Conservation (phyloP, 2,329 filamentous ascomycete species). For the Talaromyces atroroseus region DNA sequence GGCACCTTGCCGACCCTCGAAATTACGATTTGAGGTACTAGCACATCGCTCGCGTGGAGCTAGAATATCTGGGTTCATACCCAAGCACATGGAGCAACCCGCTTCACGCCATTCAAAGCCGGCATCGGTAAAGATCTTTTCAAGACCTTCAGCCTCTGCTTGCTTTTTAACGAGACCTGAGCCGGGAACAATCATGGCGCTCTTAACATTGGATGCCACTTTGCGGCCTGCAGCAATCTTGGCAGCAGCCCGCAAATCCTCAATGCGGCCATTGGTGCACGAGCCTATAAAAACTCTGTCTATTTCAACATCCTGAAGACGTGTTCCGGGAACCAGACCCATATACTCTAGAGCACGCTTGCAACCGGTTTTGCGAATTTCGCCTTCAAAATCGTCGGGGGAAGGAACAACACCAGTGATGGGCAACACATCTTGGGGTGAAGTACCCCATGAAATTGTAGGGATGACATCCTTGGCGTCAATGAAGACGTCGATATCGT, state of each 20-base stretch:
- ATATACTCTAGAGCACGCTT: slow-evolving; percentile 89
- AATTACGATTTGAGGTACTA: slow-evolving; percentile 94
- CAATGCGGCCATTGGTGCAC: slow-evolving; percentile 95
- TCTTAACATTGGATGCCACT: slow-evolving; percentile 81
- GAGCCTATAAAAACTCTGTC: slow-evolving; percentile 99
- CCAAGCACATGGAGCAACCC: slow-evolving; percentile 97
- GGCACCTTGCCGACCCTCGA: slow-evolving; percentile 92
- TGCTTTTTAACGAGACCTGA: slow-evolving; percentile 90
- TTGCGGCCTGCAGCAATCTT: slow-evolving; percentile 81
- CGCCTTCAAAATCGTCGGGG: slow-evolving; percentile 76
- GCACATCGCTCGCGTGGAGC: slow-evolving; percentile 89
- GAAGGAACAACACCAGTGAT: slow-evolving; percentile 89
- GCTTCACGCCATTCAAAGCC: slow-evolving; percentile 98
- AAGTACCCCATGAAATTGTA: slow-evolving; percentile 95
- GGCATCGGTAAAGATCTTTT: slow-evolving; percentile 85
- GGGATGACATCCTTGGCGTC: slow-evolving; percentile 89
- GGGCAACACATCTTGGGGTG: slow-evolving; percentile 90
- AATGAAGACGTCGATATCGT: slow-evolving; percentile 82
- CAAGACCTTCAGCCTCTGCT: slow-evolving; percentile 85
- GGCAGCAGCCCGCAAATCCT: slow-evolving; percentile 85
- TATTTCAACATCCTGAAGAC: slow-evolving; percentile 82
- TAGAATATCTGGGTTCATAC: slow-evolving; percentile 98
- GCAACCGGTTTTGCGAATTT: slow-evolving; percentile 73
- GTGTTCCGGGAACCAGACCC: slow-evolving; percentile 79
- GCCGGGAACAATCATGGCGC: slow-evolving; percentile 92